Conservation (phyloP, 2,329 filamentous ascomycete genomes). For the Neoarthrinium moseri region DNA sequence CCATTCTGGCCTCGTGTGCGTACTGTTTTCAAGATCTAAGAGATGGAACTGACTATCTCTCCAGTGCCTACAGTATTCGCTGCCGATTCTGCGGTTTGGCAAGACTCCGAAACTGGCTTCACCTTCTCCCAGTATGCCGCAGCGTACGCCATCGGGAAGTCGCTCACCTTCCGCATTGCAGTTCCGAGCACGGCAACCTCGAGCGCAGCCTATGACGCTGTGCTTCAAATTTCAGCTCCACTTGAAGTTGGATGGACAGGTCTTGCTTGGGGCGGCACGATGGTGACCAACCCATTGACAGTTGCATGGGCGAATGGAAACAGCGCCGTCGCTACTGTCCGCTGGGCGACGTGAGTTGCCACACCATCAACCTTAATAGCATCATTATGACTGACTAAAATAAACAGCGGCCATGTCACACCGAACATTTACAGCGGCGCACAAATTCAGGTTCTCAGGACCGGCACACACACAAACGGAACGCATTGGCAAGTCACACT, state of each 20-base stretch:
- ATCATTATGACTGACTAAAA: background rate
- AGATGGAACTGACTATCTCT: background rate
- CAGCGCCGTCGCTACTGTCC: slow-evolving; percentile 37
- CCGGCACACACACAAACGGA: slow-evolving; percentile 35
- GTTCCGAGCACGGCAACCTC: slow-evolving; percentile 30
- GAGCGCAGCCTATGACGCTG: slow-evolving; percentile 34
- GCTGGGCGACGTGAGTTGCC: slow-evolving; percentile 41
- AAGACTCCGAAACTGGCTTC: slow-evolving; percentile 28
- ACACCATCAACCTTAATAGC: slow-evolving; percentile 2
- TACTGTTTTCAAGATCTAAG: background rate
- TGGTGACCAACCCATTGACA: slow-evolving; percentile 46
- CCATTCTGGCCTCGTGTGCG: background rate
- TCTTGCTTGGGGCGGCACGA: slow-evolving; percentile 47
- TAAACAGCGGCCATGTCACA: slow-evolving; percentile 31
- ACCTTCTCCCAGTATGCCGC: slow-evolving; percentile 26
- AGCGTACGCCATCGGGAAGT: slow-evolving; percentile 22
- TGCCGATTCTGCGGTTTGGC: slow-evolving; percentile 22
- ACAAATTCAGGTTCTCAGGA: slow-evolving; percentile 30
- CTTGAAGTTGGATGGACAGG: slow-evolving; percentile 45
- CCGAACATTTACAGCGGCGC: slow-evolving; percentile 29
- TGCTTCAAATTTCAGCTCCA: slow-evolving; percentile 43
- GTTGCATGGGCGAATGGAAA: slow-evolving; percentile 43
- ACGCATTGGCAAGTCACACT: slow-evolving; percentile 40
- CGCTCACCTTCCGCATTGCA: slow-evolving; percentile 31
- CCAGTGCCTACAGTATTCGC: slow-evolving; percentile 10